Base-by-base conservation (phyloP, 2,329 filamentous ascomycete genomes). In the Nemania sp. region DNA sequence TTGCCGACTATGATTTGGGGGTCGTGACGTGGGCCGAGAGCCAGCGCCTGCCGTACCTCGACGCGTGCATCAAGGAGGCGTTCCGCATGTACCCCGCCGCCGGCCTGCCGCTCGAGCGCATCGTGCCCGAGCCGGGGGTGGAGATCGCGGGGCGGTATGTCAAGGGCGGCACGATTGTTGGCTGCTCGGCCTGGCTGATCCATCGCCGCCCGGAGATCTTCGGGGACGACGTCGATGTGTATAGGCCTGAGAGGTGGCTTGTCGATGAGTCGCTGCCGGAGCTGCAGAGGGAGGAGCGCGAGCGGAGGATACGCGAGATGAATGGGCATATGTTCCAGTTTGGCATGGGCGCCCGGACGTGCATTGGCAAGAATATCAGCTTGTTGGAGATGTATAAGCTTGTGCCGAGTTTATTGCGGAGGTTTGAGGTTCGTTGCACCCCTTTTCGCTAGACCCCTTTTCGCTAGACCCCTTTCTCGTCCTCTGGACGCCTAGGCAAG, bases 31-130 rank as follows among this genome's bases (percentile, higher is more conserved):
- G 90, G 87, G 77, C 87, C 41, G 90, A 94, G 79, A 86, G 85
- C 56, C 90, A 93, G 77, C 87, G 86, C 62, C 84, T 96, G 1
- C 87, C 88, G 0, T 96, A 94, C 77, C 87, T 96, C 5, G 91
- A 94, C 74, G 92, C 92, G 3, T 90, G 89, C 63, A 86, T 95
- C 73, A 92, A 94, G 75, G 93, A 96, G 78, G 88, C 90, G 4
- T 92, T 94, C 81, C 88, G 92, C 13, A 77, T 93, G 73, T 91
- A 94, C 77, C 92, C 93, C 0, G 91, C 92, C 0, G 86, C 90
- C 5, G 92, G 92, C 0, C 81, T 94, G 5, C 89, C 90, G 0
- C 83, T 95, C 51, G 92, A 95, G 79, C 87, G 93, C 67, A 83
- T 94, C 53, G 90, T 93, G 0, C 92, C 92, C 0, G 79, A 83